phyloP scores from a whole-genome alignment of 2,329 filamentous ascomycete species.

The Torrubiella hemipterigena region DNA sequence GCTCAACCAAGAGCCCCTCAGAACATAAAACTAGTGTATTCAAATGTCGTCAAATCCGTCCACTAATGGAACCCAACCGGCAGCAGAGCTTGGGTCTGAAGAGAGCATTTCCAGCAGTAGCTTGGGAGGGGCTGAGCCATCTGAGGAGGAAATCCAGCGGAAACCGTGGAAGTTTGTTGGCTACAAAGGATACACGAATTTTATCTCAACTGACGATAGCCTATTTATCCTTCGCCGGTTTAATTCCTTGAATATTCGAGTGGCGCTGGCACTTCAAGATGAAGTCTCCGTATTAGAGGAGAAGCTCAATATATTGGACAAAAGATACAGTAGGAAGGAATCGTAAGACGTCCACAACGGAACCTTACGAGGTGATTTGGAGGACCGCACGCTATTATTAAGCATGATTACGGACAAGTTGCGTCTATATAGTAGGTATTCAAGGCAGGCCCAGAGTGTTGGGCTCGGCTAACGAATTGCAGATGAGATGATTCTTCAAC shows the following conservation, averaged over 20 bases:
- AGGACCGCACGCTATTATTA: conserved; percentile 10
- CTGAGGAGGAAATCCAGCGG: too few species aligned
- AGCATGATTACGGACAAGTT: conserved; percentile 9
- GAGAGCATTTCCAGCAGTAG: too few species aligned
- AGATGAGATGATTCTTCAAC: conserved; percentile 15
- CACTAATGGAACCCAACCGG: too few species aligned
- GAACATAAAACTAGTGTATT: too few species aligned
- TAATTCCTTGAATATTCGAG: conserved; percentile 14
- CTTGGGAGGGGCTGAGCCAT: too few species aligned
- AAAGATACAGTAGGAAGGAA: conserved; percentile 8
- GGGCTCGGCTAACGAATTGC: not conserved
- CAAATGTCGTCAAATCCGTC: too few species aligned
- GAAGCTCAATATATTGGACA: conserved; percentile 15
- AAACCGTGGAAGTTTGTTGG: too few species aligned
- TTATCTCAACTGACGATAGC: conserved; percentile 18
- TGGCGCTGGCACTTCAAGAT: conserved; percentile 20
- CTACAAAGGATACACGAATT: conserved; percentile 13
- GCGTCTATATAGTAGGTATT: conserved; percentile 14
- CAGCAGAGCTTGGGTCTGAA: too few species aligned
- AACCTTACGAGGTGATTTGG: conserved; percentile 12
- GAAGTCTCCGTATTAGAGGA: conserved; percentile 17
- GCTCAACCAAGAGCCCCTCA: too few species aligned
- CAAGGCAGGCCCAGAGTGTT: too few species aligned
- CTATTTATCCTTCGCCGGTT: conserved; percentile 21
- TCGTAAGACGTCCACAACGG: conserved; percentile 14